phyloP scores from a whole-genome alignment of 805 yeast genomes.

The Danielia reshetovae region DNA sequence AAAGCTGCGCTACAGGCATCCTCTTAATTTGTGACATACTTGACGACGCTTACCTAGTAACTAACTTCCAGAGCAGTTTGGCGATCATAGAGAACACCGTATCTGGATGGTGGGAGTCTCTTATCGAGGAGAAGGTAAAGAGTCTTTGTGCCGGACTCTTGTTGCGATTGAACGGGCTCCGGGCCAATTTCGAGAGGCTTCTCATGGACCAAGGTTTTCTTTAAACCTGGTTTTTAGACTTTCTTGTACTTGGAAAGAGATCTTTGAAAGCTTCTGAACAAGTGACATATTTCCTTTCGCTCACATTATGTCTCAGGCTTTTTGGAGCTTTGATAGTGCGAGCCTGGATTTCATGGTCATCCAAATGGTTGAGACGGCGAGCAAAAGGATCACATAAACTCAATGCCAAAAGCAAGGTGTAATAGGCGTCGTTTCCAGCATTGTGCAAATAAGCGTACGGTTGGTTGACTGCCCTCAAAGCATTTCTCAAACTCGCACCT shows the following conservation, averaged over 20 bases:
- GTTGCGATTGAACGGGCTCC: slow-evolving; percentile 21
- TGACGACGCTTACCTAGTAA: slow-evolving; percentile 25
- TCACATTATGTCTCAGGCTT: background rate
- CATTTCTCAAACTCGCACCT: slow-evolving; percentile 20
- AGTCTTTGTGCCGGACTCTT: slow-evolving; percentile 39
- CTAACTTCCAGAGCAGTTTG: slow-evolving; percentile 16
- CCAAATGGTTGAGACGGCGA: background rate
- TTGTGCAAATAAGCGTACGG: slow-evolving; percentile 25
- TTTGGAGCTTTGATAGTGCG: background rate
- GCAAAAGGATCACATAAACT: slow-evolving; percentile 20
- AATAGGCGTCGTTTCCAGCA: slow-evolving; percentile 29
- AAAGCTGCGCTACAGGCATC: slow-evolving; percentile 36
- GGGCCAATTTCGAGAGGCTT: slow-evolving; percentile 24
- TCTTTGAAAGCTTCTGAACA: no score
- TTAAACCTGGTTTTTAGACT: no score
- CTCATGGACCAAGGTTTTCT: slow-evolving; percentile 30
- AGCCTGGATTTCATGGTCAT: background rate
- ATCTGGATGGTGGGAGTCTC: slow-evolving; percentile 26
- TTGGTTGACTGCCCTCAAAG: slow-evolving; percentile 16
- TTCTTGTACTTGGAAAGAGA: no score
- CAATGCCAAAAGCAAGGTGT: slow-evolving; percentile 23
- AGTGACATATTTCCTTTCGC: no score
- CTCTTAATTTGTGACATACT: slow-evolving; percentile 31
- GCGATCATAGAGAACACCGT: slow-evolving; percentile 25
- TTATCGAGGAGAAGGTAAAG: slow-evolving; percentile 35